These are phyloP conservation scores for Artemisia argyi DNA, from an alignment of 129 eudicot species.

Conservation along the genomic window DNA sequence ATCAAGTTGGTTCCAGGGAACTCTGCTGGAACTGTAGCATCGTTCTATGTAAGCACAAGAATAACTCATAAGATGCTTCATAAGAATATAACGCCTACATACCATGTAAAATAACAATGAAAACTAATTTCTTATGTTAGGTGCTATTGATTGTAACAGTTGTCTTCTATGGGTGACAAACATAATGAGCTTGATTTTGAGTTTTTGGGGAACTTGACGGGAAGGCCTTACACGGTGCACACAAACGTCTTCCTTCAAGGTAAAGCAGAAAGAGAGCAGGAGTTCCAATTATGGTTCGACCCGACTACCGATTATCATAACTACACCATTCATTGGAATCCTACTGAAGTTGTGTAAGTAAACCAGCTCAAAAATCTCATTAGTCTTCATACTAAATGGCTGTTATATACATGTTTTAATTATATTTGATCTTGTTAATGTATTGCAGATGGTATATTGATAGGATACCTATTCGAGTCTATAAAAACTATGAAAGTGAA, in stretches of 20 bases:
- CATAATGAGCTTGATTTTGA: constrained; percentile 83
- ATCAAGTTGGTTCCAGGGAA: constrained; percentile 58
- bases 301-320: constrained; percentile 65
- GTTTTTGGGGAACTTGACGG: constrained; percentile 69
- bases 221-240: constrained; percentile 71
- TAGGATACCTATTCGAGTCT: no score
- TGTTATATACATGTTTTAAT: not conserved
- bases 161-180: constrained; percentile 50
- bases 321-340: constrained; percentile 81
- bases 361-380: not conserved
- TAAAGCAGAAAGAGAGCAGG: no score
- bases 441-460: no score
- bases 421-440: not conserved
- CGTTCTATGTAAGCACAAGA: constrained; percentile 51
- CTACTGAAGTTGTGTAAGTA: constrained; percentile 54
- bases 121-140: not conserved
- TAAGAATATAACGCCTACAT: not conserved
- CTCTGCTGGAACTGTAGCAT: constrained; percentile 71
- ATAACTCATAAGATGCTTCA: not conserved
- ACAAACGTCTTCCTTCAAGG: constrained; percentile 41
- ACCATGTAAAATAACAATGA: not conserved
- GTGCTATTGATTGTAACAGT: constrained; percentile 23
- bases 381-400: not conserved
- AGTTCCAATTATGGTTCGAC: constrained; percentile 66
- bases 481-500: no score